Base-by-base conservation (phyloP, 2,329 filamentous ascomycete genomes). In the Knoxdaviesia capensis region DNA sequence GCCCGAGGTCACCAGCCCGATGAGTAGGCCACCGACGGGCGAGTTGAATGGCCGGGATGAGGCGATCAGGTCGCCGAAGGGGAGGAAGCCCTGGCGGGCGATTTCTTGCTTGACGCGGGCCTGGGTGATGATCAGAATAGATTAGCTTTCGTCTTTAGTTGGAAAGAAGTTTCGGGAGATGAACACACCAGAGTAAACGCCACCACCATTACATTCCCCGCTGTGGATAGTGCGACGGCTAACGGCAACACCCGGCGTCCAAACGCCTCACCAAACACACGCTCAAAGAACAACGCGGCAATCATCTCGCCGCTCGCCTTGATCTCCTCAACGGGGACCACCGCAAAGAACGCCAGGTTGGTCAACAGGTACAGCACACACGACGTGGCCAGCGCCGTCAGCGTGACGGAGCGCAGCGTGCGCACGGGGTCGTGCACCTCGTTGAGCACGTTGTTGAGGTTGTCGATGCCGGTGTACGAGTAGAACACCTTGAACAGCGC, bases 181-280 rank as follows among this genome's bases (percentile, higher is more conserved):
- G 11, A 28, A 9, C 5, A n/a, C 55, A 79, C 77, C 54, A 77
- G 55, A 1, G 75, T 66, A 53, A 82, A 84, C 0, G 74, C 74
- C 2, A 80, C 76, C 0, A 80, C 76, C 68, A 84, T 76, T 9
- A 84, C 77, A 52, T 84, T 84, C 0, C 78, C 80, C 2, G 66
- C 69, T 0, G 76, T 77, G 1, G 75, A 80, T 29, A 80, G 57
- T 0, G 78, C 78, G 33, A 84, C 74, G 0, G 73, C 69, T 6
- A 80, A 54, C 0, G 77, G 73, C 3, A 82, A 58, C 2, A 80
- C 56, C 1, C 61, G 62, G 33, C 65, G 64, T 0, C 77, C 78
- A 7, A 79, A 50, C 0, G 60, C 61, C 2, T 61, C 55, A 0
- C 77, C 77, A 53, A 83, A 81, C 0, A 76, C 59, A 6, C 65